Conservation (phyloP, 75 land plant species). For the Sequoiadendron giganteum region DNA sequence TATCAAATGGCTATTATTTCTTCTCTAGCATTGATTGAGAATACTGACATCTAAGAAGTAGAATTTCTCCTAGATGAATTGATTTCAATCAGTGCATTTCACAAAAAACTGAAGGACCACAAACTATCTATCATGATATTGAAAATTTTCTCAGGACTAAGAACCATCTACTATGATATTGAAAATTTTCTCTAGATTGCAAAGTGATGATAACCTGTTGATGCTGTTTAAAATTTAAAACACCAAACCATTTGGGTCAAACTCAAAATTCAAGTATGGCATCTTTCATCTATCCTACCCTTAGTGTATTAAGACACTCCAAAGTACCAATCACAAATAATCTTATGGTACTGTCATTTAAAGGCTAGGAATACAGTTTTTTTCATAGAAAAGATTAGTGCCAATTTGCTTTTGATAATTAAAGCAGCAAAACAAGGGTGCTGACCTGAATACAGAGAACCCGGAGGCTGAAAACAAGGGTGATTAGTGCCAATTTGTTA, state of each 20-base stretch:
- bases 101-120: background rate
- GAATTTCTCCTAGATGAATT: background rate
- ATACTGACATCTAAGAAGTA: background rate
- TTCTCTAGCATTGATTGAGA: background rate
- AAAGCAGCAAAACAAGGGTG: no score
- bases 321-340: background rate
- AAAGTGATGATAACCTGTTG: background rate
- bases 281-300: background rate
- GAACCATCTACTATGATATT: background rate
- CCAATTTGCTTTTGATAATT: background rate
- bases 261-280: background rate
- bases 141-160: background rate
- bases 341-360: background rate
- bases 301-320: background rate
- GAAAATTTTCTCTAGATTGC: background rate
- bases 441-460: no score
- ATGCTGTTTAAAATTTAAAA: background rate
- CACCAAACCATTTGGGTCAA: background rate
- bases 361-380: background rate
- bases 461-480: no score
- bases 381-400: background rate
- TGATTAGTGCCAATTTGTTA: background rate
- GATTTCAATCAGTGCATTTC: background rate
- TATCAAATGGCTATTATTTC: background rate
- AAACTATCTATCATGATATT: background rate